phyloP scores from a whole-genome alignment of 371 early-diverging fungal species.

The Mucor saturninus region DNA sequence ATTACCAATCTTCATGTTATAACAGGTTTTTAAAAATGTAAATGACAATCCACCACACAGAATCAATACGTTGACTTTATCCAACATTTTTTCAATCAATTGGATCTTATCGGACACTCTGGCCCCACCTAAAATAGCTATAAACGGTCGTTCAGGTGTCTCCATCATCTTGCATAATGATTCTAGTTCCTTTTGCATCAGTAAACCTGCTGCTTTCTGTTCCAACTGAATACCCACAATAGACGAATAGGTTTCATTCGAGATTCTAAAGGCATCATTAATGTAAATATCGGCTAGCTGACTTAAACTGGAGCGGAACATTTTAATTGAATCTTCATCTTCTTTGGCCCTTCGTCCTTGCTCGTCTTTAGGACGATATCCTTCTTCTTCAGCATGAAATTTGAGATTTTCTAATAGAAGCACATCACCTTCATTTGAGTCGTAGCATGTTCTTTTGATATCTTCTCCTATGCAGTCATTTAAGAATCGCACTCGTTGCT shows the following conservation, averaged over 20 bases:
- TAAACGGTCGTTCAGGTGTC: slow-evolving; percentile 87
- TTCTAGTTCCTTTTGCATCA: not conserved
- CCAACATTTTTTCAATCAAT: slow-evolving; percentile 92
- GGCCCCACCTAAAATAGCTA: slow-evolving; percentile 97
- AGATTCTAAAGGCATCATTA: not conserved
- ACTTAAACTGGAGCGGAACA: not conserved
- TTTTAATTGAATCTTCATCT: not conserved
- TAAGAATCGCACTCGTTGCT: slow-evolving; percentile 85
- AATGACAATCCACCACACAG: slow-evolving; percentile 93
- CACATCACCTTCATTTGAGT: slow-evolving; percentile 77
- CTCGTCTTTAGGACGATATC: slow-evolving; percentile 85
- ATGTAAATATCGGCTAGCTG: not conserved
- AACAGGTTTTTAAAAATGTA: slow-evolving; percentile 83
- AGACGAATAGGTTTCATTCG: not conserved
- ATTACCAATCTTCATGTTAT: slow-evolving; percentile 43
- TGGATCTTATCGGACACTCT: slow-evolving; percentile 98
- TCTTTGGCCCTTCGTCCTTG: slow-evolving; percentile 62
- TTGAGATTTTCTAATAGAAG: slow-evolving; percentile 96
- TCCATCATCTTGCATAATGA: slow-evolving; percentile 57
- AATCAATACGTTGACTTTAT: slow-evolving; percentile 85
- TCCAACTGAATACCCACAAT: not conserved
- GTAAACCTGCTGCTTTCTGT: not conserved
- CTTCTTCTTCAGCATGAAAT: slow-evolving; percentile 97
- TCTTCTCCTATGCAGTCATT: slow-evolving; percentile 49
- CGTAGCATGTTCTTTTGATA: slow-evolving; percentile 81